Evolutionary conservation across 768 basidiomycete genomes (phyloP), one percentile per base, ranked within the genome.

Genomic region (Porphyrellus cyaneotinctus): DNA sequence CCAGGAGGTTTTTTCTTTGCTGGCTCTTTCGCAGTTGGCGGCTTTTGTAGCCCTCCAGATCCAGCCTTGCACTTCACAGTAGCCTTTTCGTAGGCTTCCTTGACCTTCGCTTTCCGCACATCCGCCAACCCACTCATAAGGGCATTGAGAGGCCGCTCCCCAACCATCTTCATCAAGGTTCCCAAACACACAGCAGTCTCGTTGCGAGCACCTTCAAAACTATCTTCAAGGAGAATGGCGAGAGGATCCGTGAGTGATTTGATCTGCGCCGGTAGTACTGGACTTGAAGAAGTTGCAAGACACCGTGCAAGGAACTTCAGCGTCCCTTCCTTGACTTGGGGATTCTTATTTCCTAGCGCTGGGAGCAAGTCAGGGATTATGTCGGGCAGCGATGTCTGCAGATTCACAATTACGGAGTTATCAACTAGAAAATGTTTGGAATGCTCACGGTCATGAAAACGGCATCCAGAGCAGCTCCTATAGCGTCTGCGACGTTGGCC

Each of bases 151-250:
- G 88, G 86, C 26, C 95, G 78, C 65, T 98, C 95, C 20, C 97
- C 97, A 12, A 98, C 81, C 80, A 98, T 95, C 76, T 91, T 97
- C 89, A 95, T 95, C 59, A 98, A 72, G 0, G 84, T 86, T 17
- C 95, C 97, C 31, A 99, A 75, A 60, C 85, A 88, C 35, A 79
- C 79, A 0, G 94, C 94, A n/a, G 94, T 91, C 58, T 94, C 89
- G 51, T 85, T 87, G 39, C 97, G 81, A 23, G 94, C 91, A 28
- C 88, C 88, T 65, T 91, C 95, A 56, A 83, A 85, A 12, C 88
- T 80, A 65, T 99, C 97, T 69, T 93, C 94, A 13, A 97, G 77
- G 9, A 94, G 77, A 6, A 72, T 61, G 7, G 86, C 83, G 14
- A 97, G 76, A 9, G 81, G 74, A 53, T 95, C 93, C 2, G 91